phyloP scores from a whole-genome alignment of 768 basidiomycete species.

The Strobilomyces dryophilus region DNA sequence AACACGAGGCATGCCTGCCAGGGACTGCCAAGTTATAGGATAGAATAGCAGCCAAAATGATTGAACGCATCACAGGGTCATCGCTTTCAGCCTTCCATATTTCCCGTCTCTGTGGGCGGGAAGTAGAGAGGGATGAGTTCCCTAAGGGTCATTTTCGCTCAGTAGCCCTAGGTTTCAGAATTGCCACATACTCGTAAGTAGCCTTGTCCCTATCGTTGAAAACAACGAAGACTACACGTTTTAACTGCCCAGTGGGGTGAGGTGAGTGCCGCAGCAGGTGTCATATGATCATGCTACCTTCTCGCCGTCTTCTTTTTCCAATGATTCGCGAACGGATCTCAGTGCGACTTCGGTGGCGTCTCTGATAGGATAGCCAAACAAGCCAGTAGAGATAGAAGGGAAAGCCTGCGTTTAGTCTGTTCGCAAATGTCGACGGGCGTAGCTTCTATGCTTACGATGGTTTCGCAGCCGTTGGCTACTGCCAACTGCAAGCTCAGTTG shows the following conservation, averaged over 20 bases:
- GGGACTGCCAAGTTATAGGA: too few relatives aligned
- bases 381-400: conserved; percentile 73
- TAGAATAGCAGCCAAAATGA: too few relatives aligned
- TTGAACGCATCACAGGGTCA: too few relatives aligned
- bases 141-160: conserved; percentile 20
- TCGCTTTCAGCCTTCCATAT: background rate
- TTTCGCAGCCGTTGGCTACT: conserved; percentile 51
- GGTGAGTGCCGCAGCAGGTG: background rate
- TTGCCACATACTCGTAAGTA: conserved; percentile 57
- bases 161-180: background rate
- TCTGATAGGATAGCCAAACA: conserved; percentile 74
- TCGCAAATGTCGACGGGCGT: background rate
- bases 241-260: conserved; percentile 39
- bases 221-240: conserved; percentile 71
- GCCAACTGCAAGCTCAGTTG: conserved; percentile 58
- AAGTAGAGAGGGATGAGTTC: conserved; percentile 63
- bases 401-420: conserved; percentile 52
- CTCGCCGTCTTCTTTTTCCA: conserved; percentile 47
- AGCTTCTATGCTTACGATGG: conserved; percentile 46
- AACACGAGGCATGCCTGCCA: too few relatives aligned
- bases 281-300: conserved; percentile 31
- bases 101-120: conserved; percentile 30
- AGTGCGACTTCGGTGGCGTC: conserved; percentile 73
- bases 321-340: conserved; percentile 48
- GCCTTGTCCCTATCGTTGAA: conserved; percentile 59